phyloP scores from a whole-genome alignment of 768 basidiomycete species.

The Galerina marginata region DNA sequence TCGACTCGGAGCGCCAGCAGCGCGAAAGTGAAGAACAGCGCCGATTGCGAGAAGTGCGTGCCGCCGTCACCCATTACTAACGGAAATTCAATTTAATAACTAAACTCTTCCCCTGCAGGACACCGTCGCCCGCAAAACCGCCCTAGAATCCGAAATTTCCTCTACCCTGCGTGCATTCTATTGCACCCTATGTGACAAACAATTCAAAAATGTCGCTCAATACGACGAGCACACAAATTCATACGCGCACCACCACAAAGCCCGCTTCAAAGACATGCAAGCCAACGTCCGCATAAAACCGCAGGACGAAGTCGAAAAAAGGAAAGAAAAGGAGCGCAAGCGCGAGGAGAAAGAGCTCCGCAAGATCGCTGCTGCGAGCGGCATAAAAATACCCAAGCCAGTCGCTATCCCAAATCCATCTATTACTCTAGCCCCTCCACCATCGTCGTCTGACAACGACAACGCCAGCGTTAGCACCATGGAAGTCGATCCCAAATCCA shows the following conservation, averaged over 20 bases:
- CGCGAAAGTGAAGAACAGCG: constrained; percentile 84
- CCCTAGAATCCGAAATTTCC: constrained; percentile 71
- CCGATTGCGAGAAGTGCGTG: constrained; percentile 65
- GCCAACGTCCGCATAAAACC: constrained; percentile 69
- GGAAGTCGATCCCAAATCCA: constrained; percentile 27
- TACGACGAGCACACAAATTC: constrained; percentile 92
- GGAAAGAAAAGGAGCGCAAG: constrained; percentile 86
- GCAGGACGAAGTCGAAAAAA: constrained; percentile 70
- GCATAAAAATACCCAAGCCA: constrained; percentile 68
- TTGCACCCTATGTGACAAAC: constrained; percentile 84
- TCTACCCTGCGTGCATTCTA: constrained; percentile 77
- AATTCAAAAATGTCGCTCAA: constrained; percentile 84
- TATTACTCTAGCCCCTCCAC: constrained; percentile 22
- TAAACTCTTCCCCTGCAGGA: constrained; percentile 46
- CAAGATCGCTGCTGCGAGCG: constrained; percentile 83
- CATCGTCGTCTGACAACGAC: constrained; percentile 12
- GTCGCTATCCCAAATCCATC: constrained; percentile 20
- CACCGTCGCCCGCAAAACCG: constrained; percentile 64
- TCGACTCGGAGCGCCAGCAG: constrained; percentile 82
- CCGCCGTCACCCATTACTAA: not conserved
- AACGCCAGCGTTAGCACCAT: constrained; percentile 25
- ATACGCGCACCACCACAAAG: constrained; percentile 87
- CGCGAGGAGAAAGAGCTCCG: constrained; percentile 85
- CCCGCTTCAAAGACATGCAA: constrained; percentile 83
- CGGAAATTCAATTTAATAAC: constrained; percentile 1